Evolutionary conservation across 1,139 yeast genomes (phyloP).

Genomic region (Hyphopichia burtonii): DNA sequence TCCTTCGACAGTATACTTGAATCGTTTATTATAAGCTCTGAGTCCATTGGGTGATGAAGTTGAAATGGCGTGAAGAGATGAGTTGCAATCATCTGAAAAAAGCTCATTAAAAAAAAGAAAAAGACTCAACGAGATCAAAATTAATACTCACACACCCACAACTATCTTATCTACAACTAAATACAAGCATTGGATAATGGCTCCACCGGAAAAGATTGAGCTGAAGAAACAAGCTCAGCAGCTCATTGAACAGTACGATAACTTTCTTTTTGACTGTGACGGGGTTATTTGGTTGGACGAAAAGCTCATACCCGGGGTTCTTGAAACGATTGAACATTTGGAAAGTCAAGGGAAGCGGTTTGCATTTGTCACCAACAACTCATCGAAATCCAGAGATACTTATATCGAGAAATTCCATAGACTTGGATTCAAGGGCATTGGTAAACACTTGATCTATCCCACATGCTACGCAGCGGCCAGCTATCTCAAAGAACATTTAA

Average conservation of each 20-base stretch:
- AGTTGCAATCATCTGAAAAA: not conserved
- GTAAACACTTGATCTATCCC: constrained; percentile 33
- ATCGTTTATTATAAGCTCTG: not conserved
- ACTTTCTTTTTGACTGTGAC: constrained; percentile 90
- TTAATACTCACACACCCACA: not conserved
- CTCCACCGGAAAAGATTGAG: not conserved
- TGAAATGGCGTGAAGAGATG: not conserved
- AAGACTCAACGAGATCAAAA: not conserved
- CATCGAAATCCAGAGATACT: constrained; percentile 34
- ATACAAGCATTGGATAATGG: too few relatives aligned
- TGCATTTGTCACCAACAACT: constrained; percentile 42
- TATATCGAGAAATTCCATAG: constrained; percentile 32
- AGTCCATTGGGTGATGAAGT: not conserved
- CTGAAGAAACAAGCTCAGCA: constrained; percentile 16
- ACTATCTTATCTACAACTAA: too few relatives aligned
- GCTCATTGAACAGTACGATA: constrained; percentile 67
- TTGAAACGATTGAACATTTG: constrained; percentile 62
- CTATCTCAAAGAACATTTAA: constrained; percentile 20
- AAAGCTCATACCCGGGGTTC: constrained; percentile 67
- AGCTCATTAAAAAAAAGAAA: not conserved
- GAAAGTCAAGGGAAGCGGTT: constrained; percentile 32
- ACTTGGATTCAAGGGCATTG: constrained; percentile 31
- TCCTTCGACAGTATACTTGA: too few relatives aligned
- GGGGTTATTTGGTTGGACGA: constrained; percentile 91
- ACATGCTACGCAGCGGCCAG: constrained; percentile 40